Evolutionary conservation across 2,329 filamentous ascomycete genomes (phyloP), one percentile per base, ranked within the genome.

Genomic region (Geosmithia putterillii): DNA sequence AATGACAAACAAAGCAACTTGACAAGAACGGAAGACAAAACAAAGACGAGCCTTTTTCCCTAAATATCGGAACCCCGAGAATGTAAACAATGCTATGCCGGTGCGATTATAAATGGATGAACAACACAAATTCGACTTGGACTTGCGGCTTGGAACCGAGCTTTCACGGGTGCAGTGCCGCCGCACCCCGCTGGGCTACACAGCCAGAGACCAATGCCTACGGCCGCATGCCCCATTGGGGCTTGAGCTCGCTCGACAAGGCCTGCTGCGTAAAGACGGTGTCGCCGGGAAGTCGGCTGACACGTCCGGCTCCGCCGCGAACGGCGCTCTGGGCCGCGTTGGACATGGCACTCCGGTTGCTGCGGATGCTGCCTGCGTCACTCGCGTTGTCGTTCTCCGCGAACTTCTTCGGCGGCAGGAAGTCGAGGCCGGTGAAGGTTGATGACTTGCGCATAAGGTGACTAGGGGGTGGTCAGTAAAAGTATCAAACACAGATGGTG

Each of bases 221-320:
- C 43, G 60, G 54, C 45, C 73, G 70, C 64, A 79, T 71, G 49
- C 57, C 62, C 76, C 76, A 80, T 42, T 65, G 62, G 38, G 76
- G 77, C 63, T 79, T 80, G 47, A 81, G 65, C 51, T 69, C 67
- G 50, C 78, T 63, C 45, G 67, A 63, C 58, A 90, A 62, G 45
- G 86, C 77, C 28, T 83, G 76, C 54, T 72, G 73, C 3, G 86
- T 88, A 50, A 88, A 89, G 45, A 94, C 86, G 38, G 81, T 76
- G 51, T 89, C 86, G 45, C 79, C 81, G 0, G 89, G 88, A 47
- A 95, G 74, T 41, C 85, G 80, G 57, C 86, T 92, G 50, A 95
- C 78, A 48, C 89, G 84, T 55, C 94, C 90, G 39, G 87, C 88
- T 50, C 89, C 89, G 45, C 68, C 75, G 50, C 88, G 84, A 53